phyloP scores from a whole-genome alignment of 495 filamentous ascomycete species.

The Hypoxylon crocopeplum region DNA sequence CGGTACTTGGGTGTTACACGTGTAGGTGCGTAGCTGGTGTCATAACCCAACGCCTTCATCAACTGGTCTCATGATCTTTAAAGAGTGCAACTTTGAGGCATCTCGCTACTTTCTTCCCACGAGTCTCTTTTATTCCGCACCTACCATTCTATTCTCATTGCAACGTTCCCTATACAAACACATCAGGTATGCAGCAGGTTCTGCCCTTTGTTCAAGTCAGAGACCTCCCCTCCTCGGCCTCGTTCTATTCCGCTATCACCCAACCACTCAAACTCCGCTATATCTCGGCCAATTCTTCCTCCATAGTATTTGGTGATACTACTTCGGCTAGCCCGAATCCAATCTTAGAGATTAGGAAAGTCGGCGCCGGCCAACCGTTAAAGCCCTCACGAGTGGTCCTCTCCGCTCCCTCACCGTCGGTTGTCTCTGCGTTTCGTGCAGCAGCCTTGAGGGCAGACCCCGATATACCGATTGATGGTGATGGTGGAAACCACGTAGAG shows the following conservation, averaged over 20 bases:
- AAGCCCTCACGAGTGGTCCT: conserved; percentile 47
- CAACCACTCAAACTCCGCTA: conserved; percentile 79
- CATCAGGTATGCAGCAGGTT: conserved; percentile 38
- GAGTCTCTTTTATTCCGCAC: not conserved
- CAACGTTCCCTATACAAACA: not conserved
- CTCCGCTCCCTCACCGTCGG: conserved; percentile 17
- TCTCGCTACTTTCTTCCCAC: not conserved
- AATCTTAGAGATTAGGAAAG: conserved; percentile 48
- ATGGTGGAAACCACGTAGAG: conserved; percentile 43
- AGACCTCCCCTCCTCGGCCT: conserved; percentile 77
- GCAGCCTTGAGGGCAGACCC: conserved; percentile 25
- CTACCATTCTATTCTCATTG: not conserved
- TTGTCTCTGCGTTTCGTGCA: conserved; percentile 22
- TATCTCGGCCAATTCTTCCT: conserved; percentile 51
- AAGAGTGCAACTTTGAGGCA: not conserved
- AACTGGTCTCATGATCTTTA: conserved; percentile 4
- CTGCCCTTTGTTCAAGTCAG: conserved; percentile 65
- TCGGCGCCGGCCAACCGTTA: conserved; percentile 37
- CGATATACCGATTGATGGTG: conserved; percentile 4
- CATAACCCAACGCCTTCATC: not conserved
- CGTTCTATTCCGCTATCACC: conserved; percentile 78
- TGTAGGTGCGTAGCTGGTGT: conserved; percentile 24
- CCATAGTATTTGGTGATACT: conserved; percentile 43
- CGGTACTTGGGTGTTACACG: conserved; percentile 19
- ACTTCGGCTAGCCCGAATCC: conserved; percentile 37